A percentile compares a stretch with the other conserved stretches of the same genome.
Evolutionary conservation across 2,329 filamentous ascomycete genomes (phyloP).

Genomic region (Nigrograna mackinnonii): DNA sequence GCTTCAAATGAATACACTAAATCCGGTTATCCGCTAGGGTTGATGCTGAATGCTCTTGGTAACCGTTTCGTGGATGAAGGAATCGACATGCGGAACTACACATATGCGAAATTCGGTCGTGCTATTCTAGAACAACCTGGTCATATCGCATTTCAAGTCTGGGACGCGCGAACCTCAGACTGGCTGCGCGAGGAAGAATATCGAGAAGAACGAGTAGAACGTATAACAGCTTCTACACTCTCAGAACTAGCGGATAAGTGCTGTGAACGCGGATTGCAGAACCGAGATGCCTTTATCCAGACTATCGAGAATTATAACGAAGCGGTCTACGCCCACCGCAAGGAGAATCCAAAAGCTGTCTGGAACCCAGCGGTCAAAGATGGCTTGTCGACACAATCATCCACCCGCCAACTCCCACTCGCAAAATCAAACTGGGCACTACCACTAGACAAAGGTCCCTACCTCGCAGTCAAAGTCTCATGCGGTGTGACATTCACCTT

Average conservation of each 20-base stretch:
- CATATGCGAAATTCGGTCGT: constrained; percentile 67
- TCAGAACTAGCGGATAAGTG: constrained; percentile 61
- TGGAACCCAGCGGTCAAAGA: constrained; percentile 67
- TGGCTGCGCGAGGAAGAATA: constrained; percentile 68
- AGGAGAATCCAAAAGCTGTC: constrained; percentile 48
- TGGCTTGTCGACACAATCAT: constrained; percentile 63
- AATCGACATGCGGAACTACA: constrained; percentile 67
- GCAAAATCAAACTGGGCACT: constrained; percentile 70
- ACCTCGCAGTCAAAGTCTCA: constrained; percentile 65
- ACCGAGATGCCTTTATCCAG: constrained; percentile 51
- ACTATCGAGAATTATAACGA: constrained; percentile 62
- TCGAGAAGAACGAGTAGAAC: constrained; percentile 58
- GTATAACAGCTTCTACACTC: constrained; percentile 55
- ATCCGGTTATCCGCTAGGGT: constrained; percentile 67
- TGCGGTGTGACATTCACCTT: constrained; percentile 72
- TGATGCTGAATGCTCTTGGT: constrained; percentile 66
- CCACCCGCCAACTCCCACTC: constrained; percentile 45
- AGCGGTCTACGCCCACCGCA: constrained; percentile 54
- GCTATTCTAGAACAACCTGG: constrained; percentile 64
- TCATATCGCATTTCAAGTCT: constrained; percentile 66
- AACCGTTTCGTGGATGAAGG: constrained; percentile 70
- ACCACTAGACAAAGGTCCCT: constrained; percentile 60
- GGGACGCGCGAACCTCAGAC: constrained; percentile 56
- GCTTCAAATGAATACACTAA: constrained; percentile 71
- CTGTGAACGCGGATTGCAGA: constrained; percentile 50